These are phyloP conservation scores for Delonix regia DNA, from an alignment of 306 rosid genomes.

Conservation along the genomic window DNA sequence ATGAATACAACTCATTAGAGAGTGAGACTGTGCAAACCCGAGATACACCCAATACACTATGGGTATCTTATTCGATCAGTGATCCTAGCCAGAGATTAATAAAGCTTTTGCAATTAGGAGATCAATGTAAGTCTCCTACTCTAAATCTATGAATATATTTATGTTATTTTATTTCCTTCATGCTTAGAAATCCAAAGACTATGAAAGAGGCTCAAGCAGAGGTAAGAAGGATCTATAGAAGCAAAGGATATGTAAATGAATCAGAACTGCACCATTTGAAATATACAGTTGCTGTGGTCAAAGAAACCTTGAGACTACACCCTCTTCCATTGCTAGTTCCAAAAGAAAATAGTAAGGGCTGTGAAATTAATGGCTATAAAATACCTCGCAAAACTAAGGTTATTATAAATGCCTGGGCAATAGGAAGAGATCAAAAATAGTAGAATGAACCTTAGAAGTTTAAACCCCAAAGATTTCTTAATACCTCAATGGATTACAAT, in stretches of 20 bases:
- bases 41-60: no score
- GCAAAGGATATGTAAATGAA: background rate
- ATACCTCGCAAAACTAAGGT: background rate
- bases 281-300: background rate
- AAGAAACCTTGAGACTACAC: background rate
- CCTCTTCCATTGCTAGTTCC: background rate
- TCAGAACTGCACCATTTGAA: background rate
- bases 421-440: background rate
- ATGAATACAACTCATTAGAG: no score
- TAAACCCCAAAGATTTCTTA: background rate
- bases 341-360: background rate
- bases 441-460: background rate
- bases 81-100: no score
- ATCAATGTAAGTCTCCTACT: no score
- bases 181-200: background rate
- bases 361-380: background rate
- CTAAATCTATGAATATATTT: no score
- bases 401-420: background rate
- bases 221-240: background rate
- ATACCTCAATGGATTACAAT: background rate
- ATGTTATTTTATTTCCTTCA: no score
- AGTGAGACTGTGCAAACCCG: no score
- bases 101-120: no score
- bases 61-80: no score
- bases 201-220: constrained; percentile 28